Evolutionary conservation across 2,329 filamentous ascomycete species (phyloP).

Genomic region (Furcasterigmium furcatum): DNA sequence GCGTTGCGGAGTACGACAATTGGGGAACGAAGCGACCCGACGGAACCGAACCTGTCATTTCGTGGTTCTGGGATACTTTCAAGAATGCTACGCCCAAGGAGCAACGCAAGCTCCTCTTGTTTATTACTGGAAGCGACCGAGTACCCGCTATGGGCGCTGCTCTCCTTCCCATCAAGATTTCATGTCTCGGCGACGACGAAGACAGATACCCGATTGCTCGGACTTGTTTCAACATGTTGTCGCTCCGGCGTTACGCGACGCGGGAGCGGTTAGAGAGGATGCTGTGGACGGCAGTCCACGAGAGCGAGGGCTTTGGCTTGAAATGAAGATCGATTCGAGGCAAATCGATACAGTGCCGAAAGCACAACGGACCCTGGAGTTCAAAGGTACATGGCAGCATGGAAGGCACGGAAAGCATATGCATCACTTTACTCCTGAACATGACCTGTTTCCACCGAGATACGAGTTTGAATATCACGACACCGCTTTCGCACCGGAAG

Average conservation of each 20-base stretch:
- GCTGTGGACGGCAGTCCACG: slow-evolving; percentile 83
- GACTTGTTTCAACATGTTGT: slow-evolving; percentile 87
- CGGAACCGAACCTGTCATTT: slow-evolving; percentile 62
- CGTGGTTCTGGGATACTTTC: slow-evolving; percentile 90
- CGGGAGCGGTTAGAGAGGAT: slow-evolving; percentile 65
- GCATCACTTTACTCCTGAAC: too few relatives aligned
- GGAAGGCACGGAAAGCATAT: too few relatives aligned
- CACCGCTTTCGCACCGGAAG: too few relatives aligned
- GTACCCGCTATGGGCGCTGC: slow-evolving; percentile 86
- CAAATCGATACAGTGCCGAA: background rate
- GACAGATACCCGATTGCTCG: slow-evolving; percentile 78
- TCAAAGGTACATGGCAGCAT: too few relatives aligned
- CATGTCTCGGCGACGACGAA: slow-evolving; percentile 71
- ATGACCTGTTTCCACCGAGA: too few relatives aligned
- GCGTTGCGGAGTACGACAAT: slow-evolving; percentile 78
- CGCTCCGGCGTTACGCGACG: slow-evolving; percentile 69
- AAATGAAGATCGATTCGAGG: too few relatives aligned
- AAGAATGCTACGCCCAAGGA: slow-evolving; percentile 59
- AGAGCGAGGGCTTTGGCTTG: slow-evolving; percentile 89
- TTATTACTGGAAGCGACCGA: slow-evolving; percentile 87
- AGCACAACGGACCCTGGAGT: slow-evolving; percentile 10
- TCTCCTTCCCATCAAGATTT: slow-evolving; percentile 72
- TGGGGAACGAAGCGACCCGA: slow-evolving; percentile 61
- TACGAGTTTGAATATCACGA: too few relatives aligned
- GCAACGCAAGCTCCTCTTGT: slow-evolving; percentile 77